Base-by-base conservation (phyloP, 768 basidiomycete genomes). In the Termitomyces sp. region DNA sequence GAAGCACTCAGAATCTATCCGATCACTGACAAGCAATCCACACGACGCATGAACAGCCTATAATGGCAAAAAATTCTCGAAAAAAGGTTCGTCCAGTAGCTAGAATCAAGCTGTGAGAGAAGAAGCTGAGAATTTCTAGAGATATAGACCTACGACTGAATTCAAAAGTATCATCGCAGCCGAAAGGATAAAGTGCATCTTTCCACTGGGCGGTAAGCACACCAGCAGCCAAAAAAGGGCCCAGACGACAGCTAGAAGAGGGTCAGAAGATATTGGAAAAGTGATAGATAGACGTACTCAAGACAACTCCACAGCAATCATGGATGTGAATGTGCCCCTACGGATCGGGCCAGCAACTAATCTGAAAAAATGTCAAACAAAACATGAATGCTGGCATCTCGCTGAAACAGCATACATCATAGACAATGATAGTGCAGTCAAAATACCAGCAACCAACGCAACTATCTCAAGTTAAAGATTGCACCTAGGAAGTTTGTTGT, bases 11-110 rank as follows among this genome's bases (percentile, higher is more conserved):
- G 3, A 44, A 35, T 24, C 16, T 3, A 9, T 43, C 24, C 16
- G 18, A 48, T 20, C 3, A 58, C 62, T 56, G 28, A 63, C 62
- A 56, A 6, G 45, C 3, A 13, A 63, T 55, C 62, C 62, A 65
- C 20, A 24, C 54, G 24, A 57, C 46, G 35, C 61, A 63, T 6
- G 64, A 61, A 3, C 53, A 3, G 33, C 57, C 64, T 46, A 63
- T 52, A 22, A 65, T 63, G 5, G 51, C 58, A 22, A 26, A 24
- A 24, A 61, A 59, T 43, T 65, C 56, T 14, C 43, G 36, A 40
- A 62, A 65, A 38, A 52, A 63, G 48, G 55, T 54, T 24, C 33
- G 45, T 16, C 8, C 13, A 22, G 0, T 14, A 8, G 36, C 62
- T 61, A 3, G 16, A 43, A 45, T 41, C 20, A 11, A 54, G 46